Evolutionary conservation across 2,329 filamentous ascomycete genomes (phyloP), one percentile per base, ranked within the genome.

Genomic region (Colletotrichum somersetense): DNA sequence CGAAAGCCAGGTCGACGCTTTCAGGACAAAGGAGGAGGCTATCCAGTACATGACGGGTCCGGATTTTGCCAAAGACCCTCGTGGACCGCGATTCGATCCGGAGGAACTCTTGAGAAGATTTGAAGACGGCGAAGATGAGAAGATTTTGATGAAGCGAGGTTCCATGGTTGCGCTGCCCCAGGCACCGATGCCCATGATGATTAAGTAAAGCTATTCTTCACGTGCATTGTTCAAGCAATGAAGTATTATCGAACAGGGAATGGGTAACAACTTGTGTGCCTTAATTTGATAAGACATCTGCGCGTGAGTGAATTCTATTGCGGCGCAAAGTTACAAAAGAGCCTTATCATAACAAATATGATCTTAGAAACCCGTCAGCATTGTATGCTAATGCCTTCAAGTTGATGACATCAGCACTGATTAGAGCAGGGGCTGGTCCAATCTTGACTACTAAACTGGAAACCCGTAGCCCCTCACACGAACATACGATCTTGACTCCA

Each of bases 1-100:
- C 40, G 86, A 87, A 77, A 82, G 80, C 5, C 84, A 87, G 74
- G 82, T 85, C 3, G 83, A 85, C 67, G 83, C 82, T 61, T 84
- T 85, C 63, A 79, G 80, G 6, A 80, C 77, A 0, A 68, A 68
- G 1, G 79, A 80, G 33, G 84, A 84, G 44, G 81, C 83, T 0
- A 80, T 73, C 0, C 77, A 71, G 12, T 87, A 80, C 73, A 85
- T 88, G 83, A 58, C 18, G 30, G 68, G 75, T 0, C 62, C 77
- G 1, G 76, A 76, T 12, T 85, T 85, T 67, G 72, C 35, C 0
- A 73, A 82, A 72, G 87, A 88, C 72, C 81, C 84, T 0, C 48
- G 59, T 8, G 69, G 69, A 2, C 55, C 69, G 3, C 12, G 6
- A 5, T 72, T 65, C 20, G 59, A 72, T 3, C 69, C 69, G 1